Evolutionary conservation across 129 eudicot genomes (phyloP), one percentile per base, ranked within the genome.

Genomic region (Centrapalus pauciflorus): DNA sequence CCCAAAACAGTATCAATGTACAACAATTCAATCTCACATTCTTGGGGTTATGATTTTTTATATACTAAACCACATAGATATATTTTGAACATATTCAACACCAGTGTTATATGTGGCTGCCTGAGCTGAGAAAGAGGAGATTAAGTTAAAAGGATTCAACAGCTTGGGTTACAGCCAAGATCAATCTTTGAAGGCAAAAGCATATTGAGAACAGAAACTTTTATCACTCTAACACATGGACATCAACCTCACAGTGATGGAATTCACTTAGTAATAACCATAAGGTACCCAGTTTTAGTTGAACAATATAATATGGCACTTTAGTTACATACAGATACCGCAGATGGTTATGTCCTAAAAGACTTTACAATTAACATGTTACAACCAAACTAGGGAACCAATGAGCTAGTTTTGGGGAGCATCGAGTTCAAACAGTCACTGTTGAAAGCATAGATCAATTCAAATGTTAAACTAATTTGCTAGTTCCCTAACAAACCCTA

Each of bases 11-110:
- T 46, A 14, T 2, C 14, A 5, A 55, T 28, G 74, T 17, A 57
- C 58, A 25, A 69, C 19, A 65, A 14, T 27, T 55, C 35, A 69
- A 16, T 4, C n/a, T 69, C 43, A 16, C 65, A n/a, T 69, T 23
- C 55, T 14, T 7, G 24, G 24, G 40, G 37, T 23, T 12, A 45
- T 9, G 3, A 37, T 4, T 13, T 35, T 61, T 61, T 41, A 37
- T 35, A 33, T 45, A 45, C 24, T 45, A 3, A 45, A 45, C 14
- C 6, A 26, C 55, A 27, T n/a, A 34, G 7, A 19, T 23, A 68
- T 40, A 38, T 9, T 14, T 55, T 11, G 17, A 67, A 7, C 25
- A 32, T 24, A 24, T 25, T n/a, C 1, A 49, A 28, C 34, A 49
- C 29, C 48, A 35, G n/a, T 26, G 26, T 55, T 56, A 56, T 17